Base-by-base conservation (phyloP, 768 basidiomycete species). In the Chiua virens region DNA sequence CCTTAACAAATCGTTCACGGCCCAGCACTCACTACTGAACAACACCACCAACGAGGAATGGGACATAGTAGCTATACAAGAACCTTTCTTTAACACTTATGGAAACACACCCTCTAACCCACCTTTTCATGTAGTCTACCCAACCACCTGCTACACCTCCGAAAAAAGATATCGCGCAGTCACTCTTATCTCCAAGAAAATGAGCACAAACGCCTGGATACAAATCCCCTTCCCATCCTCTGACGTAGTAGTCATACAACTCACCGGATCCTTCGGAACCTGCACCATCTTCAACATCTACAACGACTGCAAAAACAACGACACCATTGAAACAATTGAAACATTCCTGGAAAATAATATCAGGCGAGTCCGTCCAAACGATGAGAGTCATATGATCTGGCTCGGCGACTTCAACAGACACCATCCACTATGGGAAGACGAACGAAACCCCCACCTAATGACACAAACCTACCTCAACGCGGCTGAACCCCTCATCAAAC, bases 61-160 rank as follows among this genome's bases (percentile, higher is more conserved):
- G 40, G 69, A 77, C 53, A 60, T 78, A 0, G 32, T 74, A 0
- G 50, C 61, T 1, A 15, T 77, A 10, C 75, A 78, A 56, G 76
- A 77, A 64, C 75, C 73, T 2, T 60, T 67, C 50, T 52, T 71
- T 3, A 65, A 70, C 52, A 39, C 32, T 32, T 39, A 59, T 2
- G 36, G 50, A 0, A 43, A 58, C 15, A 63, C 66, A 5, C 46
- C 47, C 0, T 49, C 55, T 10, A 51, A 20, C 5, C n/a, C 20
- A 1, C 4, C 53, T 8, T 70, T 57, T 59, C 20, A 22, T 0
- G 47, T 43, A 3, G 41, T 67, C 1, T 70, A 68, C 54, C 67
- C 67, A n/a, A n/a, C n/a, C n/a, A n/a, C n/a, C n/a, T n/a, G n/a
- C n/a, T n/a, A n/a, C n/a, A n/a, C n/a, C n/a, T n/a, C n/a, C n/a